Base-by-base conservation (phyloP, 225 moss, liverwort and hornwort species). In the Sphagnum tenellum region DNA sequence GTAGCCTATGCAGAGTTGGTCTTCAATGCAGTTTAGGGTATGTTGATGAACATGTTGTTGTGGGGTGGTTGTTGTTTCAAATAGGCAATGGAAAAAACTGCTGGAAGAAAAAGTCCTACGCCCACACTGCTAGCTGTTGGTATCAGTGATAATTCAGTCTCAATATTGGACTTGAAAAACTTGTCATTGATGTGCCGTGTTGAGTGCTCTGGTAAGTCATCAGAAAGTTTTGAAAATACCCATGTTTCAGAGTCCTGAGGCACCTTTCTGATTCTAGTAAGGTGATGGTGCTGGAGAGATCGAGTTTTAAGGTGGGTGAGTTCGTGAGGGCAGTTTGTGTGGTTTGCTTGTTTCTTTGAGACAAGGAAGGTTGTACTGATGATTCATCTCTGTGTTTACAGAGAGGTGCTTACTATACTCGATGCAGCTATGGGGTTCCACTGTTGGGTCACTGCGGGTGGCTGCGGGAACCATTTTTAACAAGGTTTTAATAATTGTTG, bases 401-500 rank as follows among this genome's bases (percentile, higher is more conserved):
- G 96, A 96, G 73, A 83, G 82, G 74, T 92, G 90, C 72, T 85
- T 96, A 69, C 74, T 96, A 69, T 96, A 96, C 69, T 92, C 92
- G 47, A 86, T 96, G 77, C 81, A 92, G 69, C 81, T 96, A 61
- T 96, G 87, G 92, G 96, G 96, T n/a, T 79, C 77, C 66, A 85
- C 87, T 14, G 14, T 88, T 10, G 71, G 75, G 57, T 74, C 77
- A 48, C 80, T 96, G 51, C 85, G 73, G 70, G 88, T 81, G 66
- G 96, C 75, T 70, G 86, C 89, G 46, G 96, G 96, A 67, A 96
- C 92, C 54, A 85, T 92, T 69, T 96, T 92, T 73, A 92, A 96
- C 67, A 88, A 92, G 92, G 94, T 95, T 49, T 29, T 29, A 29
- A 29, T 29, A 0, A 29, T 29, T 29, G 29, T 29, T 29, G 29